Base-by-base conservation (phyloP, 345 rosid species). In the Eucalyptus pauciflora region DNA sequence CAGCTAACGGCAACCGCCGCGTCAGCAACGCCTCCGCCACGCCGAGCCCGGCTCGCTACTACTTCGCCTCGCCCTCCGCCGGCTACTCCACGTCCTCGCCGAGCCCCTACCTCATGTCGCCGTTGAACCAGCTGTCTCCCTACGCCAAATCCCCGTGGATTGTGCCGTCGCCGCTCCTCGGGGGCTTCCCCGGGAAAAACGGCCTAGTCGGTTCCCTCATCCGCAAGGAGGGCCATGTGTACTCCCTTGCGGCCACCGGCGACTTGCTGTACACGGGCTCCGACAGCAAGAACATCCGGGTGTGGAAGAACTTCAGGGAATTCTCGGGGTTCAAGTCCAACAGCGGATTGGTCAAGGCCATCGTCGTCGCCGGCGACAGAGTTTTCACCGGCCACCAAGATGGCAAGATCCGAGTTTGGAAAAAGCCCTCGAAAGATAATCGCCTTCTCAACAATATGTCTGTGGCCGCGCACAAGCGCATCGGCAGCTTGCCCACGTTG, bases 371-470 rank as follows among this genome's bases (percentile, higher is more conserved):
- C 45, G 91, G 89, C 5, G 90, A 89, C 51, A 91, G 85, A 88
- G 91, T 94, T 64, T 94, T 94, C 89, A 94, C 95, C 11, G 94
- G 95, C 48, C 95, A 94, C 67, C 95, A 91, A 54, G 95, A 94
- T 50, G 95, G 95, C 2, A 94, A 92, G 89, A 93, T 94, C 88
- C 86, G 95, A 69, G 88, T 94, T 27, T 94, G 95, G 95, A 94
- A 90, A 89, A 50, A 56, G 16, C 91, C 94, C 14, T 9, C 86
- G 8, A 90, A 86, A 52, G 88, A 76, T 76, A 76, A 76, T 76
- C 48, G 12, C 83, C 83, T 37, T 37, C 48, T 76, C 27, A 12
- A 37, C 10, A 37, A 76, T 86, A 15, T 86, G 64, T n/a, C 90
- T 58, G 91, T 89, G 18, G 69, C 88, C 27, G 49, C 67, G 14